Evolutionary conservation across 495 filamentous ascomycete species (phyloP), one percentile per base, ranked within the genome.

Genomic region (Jackrogersella multiformis): DNA sequence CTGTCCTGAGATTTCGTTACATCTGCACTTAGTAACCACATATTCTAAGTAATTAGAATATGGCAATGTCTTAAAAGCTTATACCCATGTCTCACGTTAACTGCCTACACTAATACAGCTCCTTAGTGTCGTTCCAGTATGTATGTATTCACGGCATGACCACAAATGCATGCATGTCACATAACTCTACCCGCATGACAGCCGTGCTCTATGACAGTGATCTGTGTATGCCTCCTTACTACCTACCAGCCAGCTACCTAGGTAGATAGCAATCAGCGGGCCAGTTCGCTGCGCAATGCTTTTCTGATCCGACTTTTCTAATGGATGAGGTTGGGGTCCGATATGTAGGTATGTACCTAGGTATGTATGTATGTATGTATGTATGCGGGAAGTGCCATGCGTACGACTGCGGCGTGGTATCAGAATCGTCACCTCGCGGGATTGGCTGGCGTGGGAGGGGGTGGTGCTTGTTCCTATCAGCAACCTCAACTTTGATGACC

Each of bases 131-230:
- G 21, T 52, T 46, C 16, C 42, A 28, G 39, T 35, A 53, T 58
- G 56, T 60, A 61, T 56, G 44, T 65, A 56, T 52, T 53, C 28
- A 70, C 51, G 30, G 56, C 56, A 64, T 70, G 67, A 70, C 56
- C 61, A 53, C 57, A 13, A 51, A 65, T 65, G 56, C 61, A 70
- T 70, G 67, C 67, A 65, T 56, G 61, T 65, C 67, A 65, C 67
- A 60, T 69, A 60, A 69, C 35, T 69, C 65, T 63, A 63, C 59
- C 65, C 59, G 61, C 56, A 64, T 60, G 52, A 61, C 49, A 59
- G 42, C 61, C 66, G 61, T 69, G 67, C 67, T 61, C 44, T 28
- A 60, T 45, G 51, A 56, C 56, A 70, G 61, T 56, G 56, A 65
- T 70, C 61, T 64, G 12, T 44, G 18, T 46, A 26, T 45, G 23